Evolutionary conservation across 257 asterid species (phyloP).

Genomic region (Fraxinus americana): DNA sequence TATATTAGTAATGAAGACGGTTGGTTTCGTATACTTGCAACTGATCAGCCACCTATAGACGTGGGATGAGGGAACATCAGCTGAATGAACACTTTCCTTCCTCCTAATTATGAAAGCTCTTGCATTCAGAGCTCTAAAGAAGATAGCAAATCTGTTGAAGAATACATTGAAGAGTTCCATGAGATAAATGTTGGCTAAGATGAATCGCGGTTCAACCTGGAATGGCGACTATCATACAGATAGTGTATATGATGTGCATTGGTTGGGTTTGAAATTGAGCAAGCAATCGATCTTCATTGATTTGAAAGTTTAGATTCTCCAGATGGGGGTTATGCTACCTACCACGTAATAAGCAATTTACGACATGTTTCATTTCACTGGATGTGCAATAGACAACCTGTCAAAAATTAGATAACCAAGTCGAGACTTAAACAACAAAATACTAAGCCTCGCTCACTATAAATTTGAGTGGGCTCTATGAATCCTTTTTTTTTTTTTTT

Average conservation of each 20-base stretch:
- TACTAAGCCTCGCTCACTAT: neutral
- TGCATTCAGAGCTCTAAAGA: neutral
- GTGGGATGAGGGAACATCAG: neutral
- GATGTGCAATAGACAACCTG: neutral
- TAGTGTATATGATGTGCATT: neutral
- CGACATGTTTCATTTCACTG: neutral
- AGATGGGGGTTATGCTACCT: neutral
- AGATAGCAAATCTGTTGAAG: neutral
- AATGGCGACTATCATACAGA: neutral
- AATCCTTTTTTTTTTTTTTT: no score
- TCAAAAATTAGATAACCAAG: neutral
- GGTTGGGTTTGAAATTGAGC: neutral
- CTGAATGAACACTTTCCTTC: neutral
- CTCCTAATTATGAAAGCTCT: neutral
- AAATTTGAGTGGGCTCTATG: neutral
- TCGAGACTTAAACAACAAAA: neutral
- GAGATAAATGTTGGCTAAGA: neutral
- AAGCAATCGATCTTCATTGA: neutral
- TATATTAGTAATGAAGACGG: no score
- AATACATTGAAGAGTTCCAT: neutral
- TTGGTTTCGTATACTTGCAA: neutral
- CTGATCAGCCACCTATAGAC: no score
- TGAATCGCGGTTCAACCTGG: neutral
- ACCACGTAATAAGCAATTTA: neutral
- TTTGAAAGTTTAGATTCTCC: neutral